A percentile compares a stretch with the other conserved stretches of the same genome.
Conservation (phyloP, 2,329 filamentous ascomycete genomes). For the Cytospora paraplurivora region DNA sequence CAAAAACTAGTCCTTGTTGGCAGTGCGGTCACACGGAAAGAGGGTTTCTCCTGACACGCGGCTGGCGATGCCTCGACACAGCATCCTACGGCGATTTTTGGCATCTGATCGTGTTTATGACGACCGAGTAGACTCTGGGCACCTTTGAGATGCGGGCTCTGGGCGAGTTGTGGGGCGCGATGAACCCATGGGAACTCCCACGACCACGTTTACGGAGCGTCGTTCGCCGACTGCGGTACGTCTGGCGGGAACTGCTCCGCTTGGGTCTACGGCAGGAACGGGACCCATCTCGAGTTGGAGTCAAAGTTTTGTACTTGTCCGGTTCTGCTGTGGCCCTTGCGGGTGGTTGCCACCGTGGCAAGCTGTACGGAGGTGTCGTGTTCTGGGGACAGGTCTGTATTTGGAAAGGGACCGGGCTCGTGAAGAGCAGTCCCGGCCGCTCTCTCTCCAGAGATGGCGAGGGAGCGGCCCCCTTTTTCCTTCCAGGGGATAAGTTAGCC, state of each 20-base stretch:
- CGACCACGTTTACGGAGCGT: conserved; percentile 1
- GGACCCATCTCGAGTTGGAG: conserved; percentile 92
- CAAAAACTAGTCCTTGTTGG: conserved; percentile 95
- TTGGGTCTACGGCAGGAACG: conserved; percentile 36
- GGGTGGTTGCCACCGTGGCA: conserved; percentile 32
- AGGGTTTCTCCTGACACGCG: conserved; percentile 40
- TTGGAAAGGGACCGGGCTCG: conserved; percentile 43
- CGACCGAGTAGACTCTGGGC: conserved; percentile 29
- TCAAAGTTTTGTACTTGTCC: conserved; percentile 95
- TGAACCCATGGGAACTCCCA: conserved; percentile 6
- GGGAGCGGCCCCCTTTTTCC: conserved; percentile 49
- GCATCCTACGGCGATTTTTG: conserved; percentile 37
- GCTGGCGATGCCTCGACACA: conserved; percentile 31
- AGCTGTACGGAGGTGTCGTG: conserved; percentile 6
- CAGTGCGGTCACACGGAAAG: conserved; percentile 82
- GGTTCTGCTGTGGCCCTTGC: conserved; percentile 40
- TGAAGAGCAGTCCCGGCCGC: conserved; percentile 50
- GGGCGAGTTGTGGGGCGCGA: conserved; percentile 19
- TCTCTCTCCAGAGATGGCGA: conserved; percentile 53
- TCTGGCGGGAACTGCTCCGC: conserved; percentile 16
- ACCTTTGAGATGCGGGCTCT: conserved; percentile 15
- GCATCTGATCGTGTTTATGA: conserved; percentile 32
- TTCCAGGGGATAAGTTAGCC: conserved; percentile 53
- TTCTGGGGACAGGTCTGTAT: conserved; percentile 28
- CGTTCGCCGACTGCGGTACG: conserved; percentile 8